These are phyloP conservation scores for Phyllosticta citrichinensis DNA, from an alignment of 2,329 filamentous ascomycete genomes.

Conservation along the genomic window DNA sequence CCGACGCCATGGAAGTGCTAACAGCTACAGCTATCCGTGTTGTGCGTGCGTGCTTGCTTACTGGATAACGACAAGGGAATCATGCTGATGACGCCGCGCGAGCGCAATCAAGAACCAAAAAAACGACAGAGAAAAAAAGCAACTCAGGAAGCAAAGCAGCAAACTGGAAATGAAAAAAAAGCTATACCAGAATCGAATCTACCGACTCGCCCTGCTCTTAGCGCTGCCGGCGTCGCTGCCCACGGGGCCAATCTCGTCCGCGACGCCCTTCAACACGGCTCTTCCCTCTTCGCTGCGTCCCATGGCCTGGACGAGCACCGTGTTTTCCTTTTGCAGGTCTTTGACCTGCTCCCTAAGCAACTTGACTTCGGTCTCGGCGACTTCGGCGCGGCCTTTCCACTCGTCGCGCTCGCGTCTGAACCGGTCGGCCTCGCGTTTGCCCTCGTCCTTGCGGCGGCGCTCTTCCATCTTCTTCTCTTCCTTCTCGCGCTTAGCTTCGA, in stretches of 20 bases:
- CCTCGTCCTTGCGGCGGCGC: slow-evolving; percentile 51
- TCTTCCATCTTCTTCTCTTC: slow-evolving; percentile 57
- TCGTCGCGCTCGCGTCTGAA: slow-evolving; percentile 41
- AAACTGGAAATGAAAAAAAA: too few relatives aligned
- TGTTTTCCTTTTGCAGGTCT: slow-evolving; percentile 49
- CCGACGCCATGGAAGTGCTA: too few relatives aligned
- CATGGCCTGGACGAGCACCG: slow-evolving; percentile 36
- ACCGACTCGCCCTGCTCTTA: slow-evolving; percentile 2
- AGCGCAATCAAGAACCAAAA: too few relatives aligned
- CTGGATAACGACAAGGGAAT: too few relatives aligned
- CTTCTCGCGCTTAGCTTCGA: slow-evolving; percentile 54
- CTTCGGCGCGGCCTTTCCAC: slow-evolving; percentile 34
- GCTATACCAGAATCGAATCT: background rate
- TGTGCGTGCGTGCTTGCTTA: too few relatives aligned
- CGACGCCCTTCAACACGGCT: slow-evolving; percentile 23
- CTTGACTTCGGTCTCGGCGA: slow-evolving; percentile 40
- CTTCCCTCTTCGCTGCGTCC: slow-evolving; percentile 29
- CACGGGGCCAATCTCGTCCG: slow-evolving; percentile 19
- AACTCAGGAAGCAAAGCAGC: too few relatives aligned
- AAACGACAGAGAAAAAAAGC: too few relatives aligned
- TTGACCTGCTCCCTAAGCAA: slow-evolving; percentile 42
- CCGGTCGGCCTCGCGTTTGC: slow-evolving; percentile 38
- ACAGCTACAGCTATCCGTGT: too few relatives aligned
- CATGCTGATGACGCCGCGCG: too few relatives aligned
- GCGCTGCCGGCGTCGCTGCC: slow-evolving; percentile 14